Base-by-base conservation (phyloP, 805 yeast genomes). In the Myxozyma monticola region DNA sequence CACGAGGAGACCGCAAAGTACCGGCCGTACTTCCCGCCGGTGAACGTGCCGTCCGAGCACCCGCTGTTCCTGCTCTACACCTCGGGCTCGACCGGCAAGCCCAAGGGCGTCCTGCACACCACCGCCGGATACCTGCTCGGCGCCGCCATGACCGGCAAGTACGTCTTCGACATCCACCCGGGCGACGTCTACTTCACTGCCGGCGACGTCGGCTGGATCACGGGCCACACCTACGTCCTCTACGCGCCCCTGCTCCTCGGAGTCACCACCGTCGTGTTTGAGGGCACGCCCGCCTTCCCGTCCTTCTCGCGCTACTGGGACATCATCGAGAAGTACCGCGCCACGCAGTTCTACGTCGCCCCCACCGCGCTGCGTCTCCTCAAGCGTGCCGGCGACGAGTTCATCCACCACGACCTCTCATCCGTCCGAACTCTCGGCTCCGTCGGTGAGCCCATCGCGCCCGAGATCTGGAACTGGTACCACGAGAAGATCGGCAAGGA, bases 381-480 rank as follows among this genome's bases (percentile, higher is more conserved):
- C 69, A 80, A 82, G 67, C 80, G 90, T 69, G 95, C 95, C 45
- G 99, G 99, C 62, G 88, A 87, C 67, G 79, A 81, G 42, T 86
- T 77, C 67, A 87, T 93, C 66, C 81, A 84, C 61, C 88, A 84
- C 68, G 93, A 89, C 68, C 79, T 89, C 58, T 79, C 85, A 18
- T 82, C 95, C n/a, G 72, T 93, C 65, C 84, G 98, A 70, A 88
- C 89, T 18, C 77, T 91, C 60, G 99, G 99, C 52, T 88, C 97
- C 15, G 99, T 91, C 43, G 99, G 99, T 69, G 99, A 93, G 75
- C 98, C 99, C 61, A 91, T 91, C 69, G 95, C 97, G 40, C 88
- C 95, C 52, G 99, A 93, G 69, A 83, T 93, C 61, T 93, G 98
- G 98, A 95, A 88, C 69, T 93, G 99, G 99, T 93, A 93, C 73